Percentiles rank a stretch among this genome's conserved stretches.
Evolutionary conservation across 2,329 filamentous ascomycete species (phyloP).

Genomic region (Talaromyces rugulosus): DNA sequence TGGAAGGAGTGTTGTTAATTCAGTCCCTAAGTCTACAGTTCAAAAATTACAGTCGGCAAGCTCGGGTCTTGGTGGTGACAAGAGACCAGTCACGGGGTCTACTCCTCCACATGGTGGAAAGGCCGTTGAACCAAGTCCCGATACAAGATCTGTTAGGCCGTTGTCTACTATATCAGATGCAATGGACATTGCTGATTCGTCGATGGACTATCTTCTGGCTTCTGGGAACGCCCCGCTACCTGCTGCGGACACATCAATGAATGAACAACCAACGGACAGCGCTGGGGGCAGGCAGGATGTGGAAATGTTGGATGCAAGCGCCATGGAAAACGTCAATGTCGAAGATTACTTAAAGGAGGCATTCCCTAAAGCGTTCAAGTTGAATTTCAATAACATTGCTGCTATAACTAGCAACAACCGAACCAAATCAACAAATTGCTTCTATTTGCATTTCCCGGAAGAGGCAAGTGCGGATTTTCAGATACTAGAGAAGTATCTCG

Average conservation of each 20-base stretch:
- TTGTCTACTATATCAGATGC: neutral
- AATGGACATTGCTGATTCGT: neutral
- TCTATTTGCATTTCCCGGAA: conserved; percentile 33
- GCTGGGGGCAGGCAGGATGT: conserved; percentile 5
- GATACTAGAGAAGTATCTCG: conserved; percentile 22
- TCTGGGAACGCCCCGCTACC: neutral
- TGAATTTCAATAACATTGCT: conserved; percentile 27
- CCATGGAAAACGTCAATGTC: conserved; percentile 14
- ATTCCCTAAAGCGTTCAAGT: conserved; percentile 14
- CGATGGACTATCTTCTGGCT: neutral
- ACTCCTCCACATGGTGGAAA: neutral
- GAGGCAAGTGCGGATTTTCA: conserved; percentile 22
- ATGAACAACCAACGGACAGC: neutral
- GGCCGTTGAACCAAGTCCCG: neutral
- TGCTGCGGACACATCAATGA: neutral
- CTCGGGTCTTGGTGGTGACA: neutral
- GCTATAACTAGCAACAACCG: conserved; percentile 17
- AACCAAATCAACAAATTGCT: conserved; percentile 19
- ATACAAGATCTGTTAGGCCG: neutral
- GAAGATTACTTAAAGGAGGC: neutral
- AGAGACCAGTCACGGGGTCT: neutral
- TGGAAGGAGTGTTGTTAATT: neutral
- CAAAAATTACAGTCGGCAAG: neutral
- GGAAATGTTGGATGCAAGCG: conserved; percentile 8
- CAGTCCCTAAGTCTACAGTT: neutral